Evolutionary conservation across 2,329 filamentous ascomycete species (phyloP).

Genomic region (Colletotrichum sp.): DNA sequence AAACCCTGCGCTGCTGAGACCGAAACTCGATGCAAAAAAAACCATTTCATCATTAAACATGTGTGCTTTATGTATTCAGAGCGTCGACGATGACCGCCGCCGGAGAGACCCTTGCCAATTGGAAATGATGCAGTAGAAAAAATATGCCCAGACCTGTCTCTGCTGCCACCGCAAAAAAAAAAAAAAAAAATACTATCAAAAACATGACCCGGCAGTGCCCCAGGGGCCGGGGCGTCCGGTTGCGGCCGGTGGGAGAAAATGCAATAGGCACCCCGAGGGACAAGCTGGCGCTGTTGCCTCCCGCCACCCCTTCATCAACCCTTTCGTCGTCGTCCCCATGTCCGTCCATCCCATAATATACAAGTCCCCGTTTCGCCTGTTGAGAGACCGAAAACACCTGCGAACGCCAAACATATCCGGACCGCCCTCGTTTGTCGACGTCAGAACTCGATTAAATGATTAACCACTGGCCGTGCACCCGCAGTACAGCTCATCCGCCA

Average conservation of each 20-base stretch:
- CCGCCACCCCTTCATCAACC: not conserved
- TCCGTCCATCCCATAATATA: slow-evolving; percentile 13
- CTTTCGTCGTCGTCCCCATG: not conserved
- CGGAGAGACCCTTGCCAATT: not conserved
- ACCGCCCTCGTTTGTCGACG: slow-evolving; percentile 18
- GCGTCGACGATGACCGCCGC: not conserved
- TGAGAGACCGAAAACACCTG: slow-evolving; percentile 20
- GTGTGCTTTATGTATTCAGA: not conserved
- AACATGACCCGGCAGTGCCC: not conserved
- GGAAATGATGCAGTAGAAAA: not conserved
- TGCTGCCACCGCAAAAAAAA: not conserved
- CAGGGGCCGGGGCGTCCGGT: no score
- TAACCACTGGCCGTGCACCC: not conserved
- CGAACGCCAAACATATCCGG: slow-evolving; percentile 15
- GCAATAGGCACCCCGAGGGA: not conserved
- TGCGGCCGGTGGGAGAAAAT: no score
- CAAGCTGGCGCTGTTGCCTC: not conserved
- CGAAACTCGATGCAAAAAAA: not conserved
- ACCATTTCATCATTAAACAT: not conserved
- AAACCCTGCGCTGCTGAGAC: not conserved
- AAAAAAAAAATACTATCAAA: not conserved
- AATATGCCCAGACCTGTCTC: not conserved
- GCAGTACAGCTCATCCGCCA: not conserved
- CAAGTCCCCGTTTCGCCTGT: slow-evolving; percentile 21
- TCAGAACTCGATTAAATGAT: slow-evolving; percentile 1